Base-by-base conservation (phyloP, 1,284 basidiomycete species). In the Schizophyllum amplum region DNA sequence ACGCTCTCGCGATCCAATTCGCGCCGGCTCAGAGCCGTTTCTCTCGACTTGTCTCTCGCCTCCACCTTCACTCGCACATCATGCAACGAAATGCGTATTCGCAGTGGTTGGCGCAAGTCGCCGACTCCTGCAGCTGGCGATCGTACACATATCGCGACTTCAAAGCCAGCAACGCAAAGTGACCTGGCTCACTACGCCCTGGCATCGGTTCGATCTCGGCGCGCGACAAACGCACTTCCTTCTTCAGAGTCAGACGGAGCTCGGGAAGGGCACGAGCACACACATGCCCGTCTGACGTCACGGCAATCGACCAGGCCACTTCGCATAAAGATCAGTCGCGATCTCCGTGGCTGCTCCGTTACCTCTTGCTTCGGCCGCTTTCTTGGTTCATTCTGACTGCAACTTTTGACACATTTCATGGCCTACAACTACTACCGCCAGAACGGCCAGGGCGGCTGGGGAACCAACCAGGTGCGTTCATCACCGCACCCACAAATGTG, bases 381-480 rank as follows among this genome's bases (percentile, higher is more conserved):
- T 17, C 17, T 42, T 17, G 17, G 17, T 17, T 42, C 33, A 42
- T 9, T 9, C 33, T 17, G 7, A 42, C 33, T 13, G 17, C 33
- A 17, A 42, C 17, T 42, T 42, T 2, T 9, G 13, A 42, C 11
- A 17, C 33, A 13, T 42, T 9, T 42, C 59, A 62, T 58, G 58
- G 48, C 46, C 21, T 58, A 58, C 51, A 56, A 33, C 56, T 47
- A 60, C 52, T 72, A 79, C 64, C 80, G 81, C 60, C 77, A 77
- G 60, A 72, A 72, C 55, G 65, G 66, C 13, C 69, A 70, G 48
- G 72, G 76, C 47, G 71, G 68, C 24, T 80, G 77, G 76, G 80
- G 79, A n/a, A 77, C 79, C 13, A 73, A 71, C 56, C 75, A 78
- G 64, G 79, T 76, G 61, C 20, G 63, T 60, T 56, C 56, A 27